Evolutionary conservation across 73 alveolate genomes (phyloP), one percentile per base, ranked within the genome.

Genomic region (Loxodes magnus): DNA sequence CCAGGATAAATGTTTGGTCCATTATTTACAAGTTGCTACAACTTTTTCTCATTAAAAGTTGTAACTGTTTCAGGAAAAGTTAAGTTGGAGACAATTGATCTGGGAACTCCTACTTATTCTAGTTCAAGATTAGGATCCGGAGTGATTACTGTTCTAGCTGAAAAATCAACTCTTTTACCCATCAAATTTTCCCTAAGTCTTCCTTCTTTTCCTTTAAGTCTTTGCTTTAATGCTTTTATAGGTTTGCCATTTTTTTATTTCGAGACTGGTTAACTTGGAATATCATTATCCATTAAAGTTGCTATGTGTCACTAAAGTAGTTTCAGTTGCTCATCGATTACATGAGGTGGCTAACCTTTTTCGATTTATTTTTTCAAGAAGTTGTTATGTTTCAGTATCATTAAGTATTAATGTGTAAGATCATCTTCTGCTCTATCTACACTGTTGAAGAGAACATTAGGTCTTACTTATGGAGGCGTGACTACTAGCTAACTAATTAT

Each of bases 161-260:
- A 88, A 67, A 88, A 96, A 67, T 96, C 99, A 5, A 92, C 99
- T 69, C 99, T 82, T 77, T 96, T 96, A 48, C 99, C 99, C 99
- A 96, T 96, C 54, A 96, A 64, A 68, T 95, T 96, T 29, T 98
- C 98, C 77, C 99, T 77, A 25, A 92, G 87, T 61, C 99, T 72
- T 5, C 99, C 99, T 62, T 96, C 99, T 74, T 96, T 93, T 14
- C 98, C 98, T 81, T 89, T 92, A 36, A 92, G 87, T 42, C 98
- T 65, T 4, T 46, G 59, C 22, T 41, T 57, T 37, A 27, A 56
- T 55, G 53, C 56, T 66, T 55, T 92, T 26, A 74, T 80, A 19
- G 91, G 97, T 77, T 81, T 88, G 19, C 95, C 92, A 44, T 91
- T 67, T 63, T 78, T 85, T 38, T 89, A 91, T 43, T 53, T 67